phyloP scores from a whole-genome alignment of 2,329 filamentous ascomycete genomes.

The Diaporthe sp. region DNA sequence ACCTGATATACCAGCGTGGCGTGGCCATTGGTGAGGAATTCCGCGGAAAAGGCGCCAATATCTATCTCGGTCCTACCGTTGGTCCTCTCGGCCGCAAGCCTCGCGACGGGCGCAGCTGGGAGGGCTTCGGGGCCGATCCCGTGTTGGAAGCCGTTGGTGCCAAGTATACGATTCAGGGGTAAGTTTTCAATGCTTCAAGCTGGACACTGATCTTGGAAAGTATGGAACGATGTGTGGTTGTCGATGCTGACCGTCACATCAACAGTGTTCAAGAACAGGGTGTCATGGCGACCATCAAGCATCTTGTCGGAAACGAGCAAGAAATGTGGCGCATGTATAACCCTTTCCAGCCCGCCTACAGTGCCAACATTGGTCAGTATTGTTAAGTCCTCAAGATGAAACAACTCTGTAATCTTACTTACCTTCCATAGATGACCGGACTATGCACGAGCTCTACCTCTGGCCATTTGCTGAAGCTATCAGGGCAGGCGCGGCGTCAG shows the following conservation, averaged over 20 bases:
- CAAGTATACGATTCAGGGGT: slow-evolving; percentile 78
- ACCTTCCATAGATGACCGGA: slow-evolving; percentile 72
- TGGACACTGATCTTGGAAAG: neutral
- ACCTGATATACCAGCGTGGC: slow-evolving; percentile 77
- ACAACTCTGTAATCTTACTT: neutral
- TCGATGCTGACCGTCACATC: neutral
- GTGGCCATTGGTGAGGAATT: slow-evolving; percentile 79
- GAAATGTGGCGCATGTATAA: slow-evolving; percentile 73
- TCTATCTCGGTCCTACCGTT: slow-evolving; percentile 79
- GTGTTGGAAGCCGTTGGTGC: slow-evolving; percentile 80
- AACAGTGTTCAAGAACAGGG: slow-evolving; percentile 79
- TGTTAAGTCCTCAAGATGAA: slow-evolving; percentile 69
- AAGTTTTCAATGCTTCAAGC: neutral
- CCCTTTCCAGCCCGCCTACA: slow-evolving; percentile 66
- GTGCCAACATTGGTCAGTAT: slow-evolving; percentile 62
- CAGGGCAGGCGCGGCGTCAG: slow-evolving; percentile 73
- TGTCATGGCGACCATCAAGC: slow-evolving; percentile 87
- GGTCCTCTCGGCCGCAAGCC: slow-evolving; percentile 81
- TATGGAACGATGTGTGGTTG: neutral
- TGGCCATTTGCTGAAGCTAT: slow-evolving; percentile 86
- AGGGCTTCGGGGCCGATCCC: slow-evolving; percentile 80
- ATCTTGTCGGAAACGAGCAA: slow-evolving; percentile 82
- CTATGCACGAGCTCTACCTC: slow-evolving; percentile 81
- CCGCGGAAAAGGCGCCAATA: slow-evolving; percentile 79
- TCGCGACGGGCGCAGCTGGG: slow-evolving; percentile 81